Evolutionary conservation across 495 filamentous ascomycete species (phyloP).

Genomic region (Penicillium angulare): DNA sequence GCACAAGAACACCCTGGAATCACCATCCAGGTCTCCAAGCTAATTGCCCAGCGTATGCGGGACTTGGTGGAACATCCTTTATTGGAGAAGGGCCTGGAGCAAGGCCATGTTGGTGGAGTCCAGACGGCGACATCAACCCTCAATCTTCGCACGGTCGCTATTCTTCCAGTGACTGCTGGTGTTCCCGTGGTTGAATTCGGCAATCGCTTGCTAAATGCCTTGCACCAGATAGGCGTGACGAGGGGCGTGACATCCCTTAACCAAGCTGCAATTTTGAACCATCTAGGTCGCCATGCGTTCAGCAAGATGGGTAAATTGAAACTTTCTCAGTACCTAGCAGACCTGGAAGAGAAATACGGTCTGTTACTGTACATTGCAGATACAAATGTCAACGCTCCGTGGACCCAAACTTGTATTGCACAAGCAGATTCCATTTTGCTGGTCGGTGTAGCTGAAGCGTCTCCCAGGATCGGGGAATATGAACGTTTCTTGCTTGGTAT

Average conservation of each 20-base stretch:
- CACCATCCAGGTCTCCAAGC: slow-evolving; percentile 98
- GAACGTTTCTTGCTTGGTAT: slow-evolving; percentile 93
- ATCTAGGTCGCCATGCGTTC: slow-evolving; percentile 92
- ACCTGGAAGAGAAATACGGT: slow-evolving; percentile 95
- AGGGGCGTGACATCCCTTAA: slow-evolving; percentile 92
- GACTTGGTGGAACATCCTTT: slow-evolving; percentile 77
- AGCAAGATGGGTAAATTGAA: slow-evolving; percentile 97
- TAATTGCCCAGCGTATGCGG: slow-evolving; percentile 94
- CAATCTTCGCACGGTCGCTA: slow-evolving; percentile 89
- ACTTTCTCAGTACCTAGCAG: slow-evolving; percentile 91
- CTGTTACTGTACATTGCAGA: slow-evolving; percentile 97
- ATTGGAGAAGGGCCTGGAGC: slow-evolving; percentile 63
- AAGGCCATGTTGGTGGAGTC: slow-evolving; percentile 53
- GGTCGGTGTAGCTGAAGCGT: slow-evolving; percentile 87
- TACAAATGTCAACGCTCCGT: slow-evolving; percentile 91
- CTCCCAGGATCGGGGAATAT: slow-evolving; percentile 89
- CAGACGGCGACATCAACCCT: slow-evolving; percentile 79
- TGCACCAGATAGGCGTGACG: slow-evolving; percentile 81
- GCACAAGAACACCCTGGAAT: slow-evolving; percentile 96
- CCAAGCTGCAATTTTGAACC: slow-evolving; percentile 89
- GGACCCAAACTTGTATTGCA: slow-evolving; percentile 96
- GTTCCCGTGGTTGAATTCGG: slow-evolving; percentile 95
- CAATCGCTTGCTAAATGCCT: slow-evolving; percentile 80
- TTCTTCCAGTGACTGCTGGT: slow-evolving; percentile 85
- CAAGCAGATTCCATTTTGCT: slow-evolving; percentile 95